Evolutionary conservation across 345 rosid genomes (phyloP).

Genomic region (Hibiscus tridactylites): DNA sequence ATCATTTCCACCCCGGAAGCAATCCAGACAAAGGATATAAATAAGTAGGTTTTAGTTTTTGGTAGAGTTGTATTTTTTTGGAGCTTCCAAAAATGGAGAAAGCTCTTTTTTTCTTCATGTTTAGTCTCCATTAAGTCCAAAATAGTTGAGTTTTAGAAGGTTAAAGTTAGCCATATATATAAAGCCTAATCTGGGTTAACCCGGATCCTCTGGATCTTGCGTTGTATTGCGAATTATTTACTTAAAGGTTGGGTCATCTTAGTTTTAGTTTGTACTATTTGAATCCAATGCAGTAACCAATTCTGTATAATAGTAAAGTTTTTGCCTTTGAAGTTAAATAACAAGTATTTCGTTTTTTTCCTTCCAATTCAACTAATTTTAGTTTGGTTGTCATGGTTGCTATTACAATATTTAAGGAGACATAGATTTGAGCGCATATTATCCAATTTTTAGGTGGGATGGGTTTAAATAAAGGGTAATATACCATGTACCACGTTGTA

Average conservation of each 20-base stretch:
- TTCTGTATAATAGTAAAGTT: background rate
- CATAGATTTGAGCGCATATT: no score
- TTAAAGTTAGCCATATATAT: background rate
- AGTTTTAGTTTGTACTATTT: background rate
- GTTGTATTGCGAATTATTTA: background rate
- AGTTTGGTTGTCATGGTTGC: no score
- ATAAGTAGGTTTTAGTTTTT: conserved; percentile 18
- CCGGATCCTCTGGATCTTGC: background rate
- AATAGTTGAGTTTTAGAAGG: conserved; percentile 6
- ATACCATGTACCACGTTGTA: no score
- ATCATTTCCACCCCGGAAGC: background rate
- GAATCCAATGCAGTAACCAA: background rate
- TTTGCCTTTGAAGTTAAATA: no score
- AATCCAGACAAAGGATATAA: conserved; percentile 9
- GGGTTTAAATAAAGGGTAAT: no score
- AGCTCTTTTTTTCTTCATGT: conserved; percentile 8
- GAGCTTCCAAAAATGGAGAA: conserved; percentile 19
- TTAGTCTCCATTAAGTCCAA: background rate
- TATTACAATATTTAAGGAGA: no score
- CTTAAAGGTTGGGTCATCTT: background rate
- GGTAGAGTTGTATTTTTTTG: background rate
- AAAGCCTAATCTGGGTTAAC: background rate
- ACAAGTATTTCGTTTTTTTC: no score
- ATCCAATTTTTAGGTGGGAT: no score
- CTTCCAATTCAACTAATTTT: no score